These are phyloP conservation scores for Aspergillus sergii DNA, from an alignment of 2,329 filamentous ascomycete species.

Conservation along the genomic window DNA sequence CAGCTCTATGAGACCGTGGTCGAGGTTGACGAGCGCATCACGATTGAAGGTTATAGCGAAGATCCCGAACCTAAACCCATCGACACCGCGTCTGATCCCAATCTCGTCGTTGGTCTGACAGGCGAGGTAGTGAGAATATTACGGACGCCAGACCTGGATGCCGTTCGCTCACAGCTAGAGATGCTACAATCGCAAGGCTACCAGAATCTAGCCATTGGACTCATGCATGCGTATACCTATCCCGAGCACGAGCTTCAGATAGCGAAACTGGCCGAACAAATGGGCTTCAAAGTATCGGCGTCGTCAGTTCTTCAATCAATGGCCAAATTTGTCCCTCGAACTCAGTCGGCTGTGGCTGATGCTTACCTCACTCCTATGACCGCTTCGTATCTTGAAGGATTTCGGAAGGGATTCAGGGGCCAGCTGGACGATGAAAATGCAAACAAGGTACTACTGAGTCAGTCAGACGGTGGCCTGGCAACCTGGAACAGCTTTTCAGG, in stretches of 20 bases:
- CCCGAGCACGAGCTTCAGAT: constrained; percentile 77
- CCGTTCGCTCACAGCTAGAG: constrained; percentile 60
- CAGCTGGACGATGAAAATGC: constrained; percentile 59
- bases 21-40: constrained; percentile 50
- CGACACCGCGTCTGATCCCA: constrained; percentile 56
- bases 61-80: constrained; percentile 24
- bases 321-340: constrained; percentile 75
- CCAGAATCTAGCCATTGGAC: constrained; percentile 76
- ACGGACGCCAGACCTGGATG: constrained; percentile 56
- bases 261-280: constrained; percentile 70
- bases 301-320: constrained; percentile 79
- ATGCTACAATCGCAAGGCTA: constrained; percentile 68
- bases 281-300: constrained; percentile 76
- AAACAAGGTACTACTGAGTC: constrained; percentile 60
- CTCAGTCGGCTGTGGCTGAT: constrained; percentile 73
- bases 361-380: constrained; percentile 77
- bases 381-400: constrained; percentile 63
- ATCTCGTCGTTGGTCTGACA: constrained; percentile 56
- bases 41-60: constrained; percentile 27
- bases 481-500: constrained; percentile 67
- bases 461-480: constrained; percentile 72
- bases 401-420: constrained; percentile 66
- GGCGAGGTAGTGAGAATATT: constrained; percentile 69
- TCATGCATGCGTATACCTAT: constrained; percentile 88
- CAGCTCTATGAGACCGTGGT: constrained; percentile 27